Percentiles rank a stretch among this genome's conserved stretches.
Evolutionary conservation across 1,284 basidiomycete genomes (phyloP).

Genomic region (Naganishia sp.): DNA sequence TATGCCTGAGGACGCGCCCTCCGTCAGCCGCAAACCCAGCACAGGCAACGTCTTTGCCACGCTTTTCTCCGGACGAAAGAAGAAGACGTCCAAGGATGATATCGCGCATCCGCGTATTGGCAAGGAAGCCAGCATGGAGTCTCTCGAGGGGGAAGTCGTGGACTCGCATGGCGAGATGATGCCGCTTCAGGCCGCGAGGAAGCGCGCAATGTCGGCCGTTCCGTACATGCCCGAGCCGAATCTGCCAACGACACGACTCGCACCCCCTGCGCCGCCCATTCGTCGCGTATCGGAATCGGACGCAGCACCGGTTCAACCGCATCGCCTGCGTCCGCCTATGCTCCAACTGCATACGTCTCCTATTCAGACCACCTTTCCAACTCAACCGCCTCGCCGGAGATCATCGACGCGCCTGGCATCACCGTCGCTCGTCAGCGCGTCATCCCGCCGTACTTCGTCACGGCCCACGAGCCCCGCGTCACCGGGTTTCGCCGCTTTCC

Average conservation of each 20-base stretch:
- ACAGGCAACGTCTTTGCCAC: slow-evolving; percentile 12
- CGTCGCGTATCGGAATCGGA: slow-evolving; percentile 25
- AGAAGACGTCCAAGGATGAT: slow-evolving; percentile 11
- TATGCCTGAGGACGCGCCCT: not conserved
- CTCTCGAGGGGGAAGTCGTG: slow-evolving; percentile 19
- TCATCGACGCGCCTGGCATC: slow-evolving; percentile 12
- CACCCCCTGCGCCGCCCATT: not conserved
- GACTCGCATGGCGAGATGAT: not conserved
- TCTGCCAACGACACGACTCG: not conserved
- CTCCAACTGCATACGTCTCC: slow-evolving; percentile 2
- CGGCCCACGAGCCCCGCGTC: not conserved
- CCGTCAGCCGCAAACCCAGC: slow-evolving; percentile 2
- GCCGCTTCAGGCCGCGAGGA: slow-evolving; percentile 1
- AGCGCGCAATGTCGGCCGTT: slow-evolving; percentile 10
- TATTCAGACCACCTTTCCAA: not conserved
- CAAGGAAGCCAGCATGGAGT: slow-evolving; percentile 1
- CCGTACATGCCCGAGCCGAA: not conserved
- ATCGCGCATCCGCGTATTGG: not conserved
- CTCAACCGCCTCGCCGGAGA: slow-evolving; percentile 2
- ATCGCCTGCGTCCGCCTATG: not conserved
- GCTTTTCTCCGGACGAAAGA: slow-evolving; percentile 10
- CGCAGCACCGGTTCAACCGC: not conserved
- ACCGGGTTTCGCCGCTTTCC: slow-evolving; percentile 8
- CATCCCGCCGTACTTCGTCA: not conserved
- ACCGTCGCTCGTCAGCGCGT: not conserved